Base-by-base conservation (phyloP, 1,284 basidiomycete species). In the Golubevia pallescens region DNA sequence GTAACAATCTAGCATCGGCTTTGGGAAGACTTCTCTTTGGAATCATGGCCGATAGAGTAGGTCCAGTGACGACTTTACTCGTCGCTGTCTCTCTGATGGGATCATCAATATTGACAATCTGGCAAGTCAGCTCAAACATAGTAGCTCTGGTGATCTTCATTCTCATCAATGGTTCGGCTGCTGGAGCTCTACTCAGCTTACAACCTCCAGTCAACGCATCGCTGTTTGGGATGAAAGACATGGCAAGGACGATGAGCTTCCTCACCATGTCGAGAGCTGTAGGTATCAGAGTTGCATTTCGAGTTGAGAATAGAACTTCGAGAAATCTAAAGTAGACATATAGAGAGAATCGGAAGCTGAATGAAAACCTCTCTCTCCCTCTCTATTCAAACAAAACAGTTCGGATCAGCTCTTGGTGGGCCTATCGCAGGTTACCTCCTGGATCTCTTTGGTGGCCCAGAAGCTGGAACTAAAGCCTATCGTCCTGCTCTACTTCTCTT, bases 121-220 rank as follows among this genome's bases (percentile, higher is more conserved):
- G 75, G 75, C 70, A 67, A 1, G 70, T 70, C 0, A 68, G 70
- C 8, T 48, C 16, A 34, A 73, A 57, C 51, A 68, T 60, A 16
- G 61, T 72, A 1, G 66, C 66, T 2, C 60, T 77, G 3, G 65
- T 69, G 10, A 21, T 70, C n/a, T 75, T 75, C 0, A 69, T 77
- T 62, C 58, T 75, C 6, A 52, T 77, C 57, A 77, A 77, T 20
- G 75, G 75, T 19, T 65, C 70, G 24, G 67, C 68, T 54, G 65
- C 67, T 2, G 75, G 75, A 6, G 75, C 73, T 1, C 23, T 77
- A 53, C 60, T 75, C 42, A 67, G 66, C 48, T 68, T 77, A 16
- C 70, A 73, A 52, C 70, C 75, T n/a, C 67, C 70, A 4, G 73
- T 74, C 61, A 69, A 72, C 20, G 69, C 75, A 1, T 66, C 70